Percentiles rank a stretch among this genome's conserved stretches.
Evolutionary conservation across 257 asterid species (phyloP).

Genomic region (Rehmannia glutinosa): DNA sequence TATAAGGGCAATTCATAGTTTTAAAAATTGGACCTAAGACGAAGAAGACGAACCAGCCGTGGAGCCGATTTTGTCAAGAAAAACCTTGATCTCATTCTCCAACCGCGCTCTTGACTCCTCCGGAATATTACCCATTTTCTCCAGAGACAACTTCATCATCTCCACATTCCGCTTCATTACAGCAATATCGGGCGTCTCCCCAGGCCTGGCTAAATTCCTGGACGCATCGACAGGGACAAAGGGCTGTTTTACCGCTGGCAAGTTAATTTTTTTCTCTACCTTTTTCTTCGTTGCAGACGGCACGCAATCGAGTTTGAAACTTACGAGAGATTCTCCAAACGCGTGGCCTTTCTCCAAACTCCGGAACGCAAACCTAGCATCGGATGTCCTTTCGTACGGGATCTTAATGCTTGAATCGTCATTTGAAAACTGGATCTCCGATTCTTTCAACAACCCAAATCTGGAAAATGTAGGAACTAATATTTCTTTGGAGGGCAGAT

Average conservation of each 20-base stretch:
- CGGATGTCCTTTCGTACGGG: conserved; percentile 45
- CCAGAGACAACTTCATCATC: conserved; percentile 65
- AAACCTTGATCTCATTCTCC: conserved; percentile 62
- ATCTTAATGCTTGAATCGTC: conserved; percentile 37
- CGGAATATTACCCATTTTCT: conserved; percentile 61
- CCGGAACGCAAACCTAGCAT: conserved; percentile 50
- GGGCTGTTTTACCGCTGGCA: conserved; percentile 2
- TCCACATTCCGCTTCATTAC: conserved; percentile 64
- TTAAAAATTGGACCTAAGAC: conserved; percentile 17
- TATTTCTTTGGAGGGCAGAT: conserved; percentile 41
- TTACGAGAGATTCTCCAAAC: conserved; percentile 52
- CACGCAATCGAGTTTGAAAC: conserved; percentile 29
- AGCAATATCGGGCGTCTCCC: conserved; percentile 38
- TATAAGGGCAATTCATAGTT: no score
- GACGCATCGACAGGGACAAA: conserved; percentile 14
- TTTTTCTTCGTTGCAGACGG: conserved; percentile 17
- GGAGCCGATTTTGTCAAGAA: conserved; percentile 51
- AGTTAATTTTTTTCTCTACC: background rate
- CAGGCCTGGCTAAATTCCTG: conserved; percentile 14
- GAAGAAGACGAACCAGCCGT: conserved; percentile 43
- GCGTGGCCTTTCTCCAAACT: conserved; percentile 52
- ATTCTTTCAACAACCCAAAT: conserved; percentile 53
- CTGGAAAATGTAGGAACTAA: conserved; percentile 41
- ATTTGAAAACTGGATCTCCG: conserved; percentile 31
- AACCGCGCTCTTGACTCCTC: conserved; percentile 53